Evolutionary conservation across 2,329 filamentous ascomycete species (phyloP).

Genomic region (Penicillium janthinellum): DNA sequence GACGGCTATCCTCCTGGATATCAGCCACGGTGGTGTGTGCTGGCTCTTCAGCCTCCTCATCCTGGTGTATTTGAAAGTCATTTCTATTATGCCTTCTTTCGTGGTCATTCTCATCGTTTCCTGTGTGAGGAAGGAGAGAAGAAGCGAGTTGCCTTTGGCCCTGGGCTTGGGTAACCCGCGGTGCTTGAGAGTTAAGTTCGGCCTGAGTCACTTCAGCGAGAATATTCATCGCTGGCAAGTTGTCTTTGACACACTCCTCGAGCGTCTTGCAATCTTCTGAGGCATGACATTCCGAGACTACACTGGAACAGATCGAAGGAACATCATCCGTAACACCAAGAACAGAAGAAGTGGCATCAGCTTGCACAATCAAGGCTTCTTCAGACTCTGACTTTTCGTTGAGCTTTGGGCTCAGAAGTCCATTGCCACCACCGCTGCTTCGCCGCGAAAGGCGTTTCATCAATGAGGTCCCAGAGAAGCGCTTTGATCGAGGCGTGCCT

Average conservation of each 20-base stretch:
- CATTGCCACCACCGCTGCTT: conserved; percentile 11
- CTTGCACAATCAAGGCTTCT: conserved; percentile 38
- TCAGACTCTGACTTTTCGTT: conserved; percentile 33
- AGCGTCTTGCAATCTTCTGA: not conserved
- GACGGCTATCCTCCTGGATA: not conserved
- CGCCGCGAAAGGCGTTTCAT: conserved; percentile 31
- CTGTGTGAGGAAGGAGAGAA: not conserved
- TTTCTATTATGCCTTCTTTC: not conserved
- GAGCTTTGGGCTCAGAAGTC: not conserved
- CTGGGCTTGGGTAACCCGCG: not conserved
- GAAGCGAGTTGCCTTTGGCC: not conserved
- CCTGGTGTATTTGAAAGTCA: not conserved
- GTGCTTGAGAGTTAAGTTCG: conserved; percentile 4
- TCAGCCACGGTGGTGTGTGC: not conserved
- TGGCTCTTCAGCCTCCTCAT: not conserved
- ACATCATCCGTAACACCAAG: conserved; percentile 30
- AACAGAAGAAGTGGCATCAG: conserved; percentile 29
- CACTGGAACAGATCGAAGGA: conserved; percentile 21
- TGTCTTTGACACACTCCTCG: not conserved
- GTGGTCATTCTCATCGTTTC: not conserved
- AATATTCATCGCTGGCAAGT: not conserved
- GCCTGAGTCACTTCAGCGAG: conserved; percentile 1
- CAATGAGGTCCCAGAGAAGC: conserved; percentile 33
- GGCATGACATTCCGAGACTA: conserved; percentile 8
- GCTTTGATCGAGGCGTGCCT: conserved; percentile 33